Conservation (phyloP, 176 grass and related monocot species). For the Pontederia paniculata region DNA sequence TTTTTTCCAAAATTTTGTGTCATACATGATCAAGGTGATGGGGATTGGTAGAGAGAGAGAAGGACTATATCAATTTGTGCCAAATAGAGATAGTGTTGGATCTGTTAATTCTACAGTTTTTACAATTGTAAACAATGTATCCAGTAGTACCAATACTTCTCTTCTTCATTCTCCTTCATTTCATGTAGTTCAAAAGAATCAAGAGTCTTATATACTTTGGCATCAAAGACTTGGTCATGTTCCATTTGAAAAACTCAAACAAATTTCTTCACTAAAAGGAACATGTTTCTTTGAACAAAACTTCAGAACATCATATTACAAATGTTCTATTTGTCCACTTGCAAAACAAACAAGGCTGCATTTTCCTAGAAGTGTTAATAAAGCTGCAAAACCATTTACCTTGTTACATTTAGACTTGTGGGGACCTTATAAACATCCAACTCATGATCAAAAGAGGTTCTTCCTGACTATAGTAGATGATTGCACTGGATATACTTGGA, state of each 20-base stretch:
- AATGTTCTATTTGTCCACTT: background rate
- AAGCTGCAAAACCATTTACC: too few species aligned
- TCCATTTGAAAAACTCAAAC: background rate
- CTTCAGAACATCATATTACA: too few species aligned
- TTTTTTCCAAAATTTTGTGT: background rate
- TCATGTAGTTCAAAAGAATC: too few species aligned
- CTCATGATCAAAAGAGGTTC: background rate
- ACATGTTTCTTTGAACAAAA: too few species aligned
- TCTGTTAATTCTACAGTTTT: too few species aligned
- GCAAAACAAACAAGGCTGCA: background rate
- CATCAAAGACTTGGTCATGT: background rate
- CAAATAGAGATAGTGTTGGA: too few species aligned
- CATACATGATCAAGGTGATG: background rate
- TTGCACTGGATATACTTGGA: background rate
- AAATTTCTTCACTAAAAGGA: background rate
- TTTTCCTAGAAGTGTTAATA: too few species aligned
- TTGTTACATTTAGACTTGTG: background rate
- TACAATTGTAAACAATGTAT: too few species aligned
- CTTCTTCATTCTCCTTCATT: too few species aligned
- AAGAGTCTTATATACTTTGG: background rate
- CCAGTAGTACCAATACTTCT: too few species aligned
- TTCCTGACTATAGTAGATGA: background rate
- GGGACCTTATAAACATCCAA: background rate
- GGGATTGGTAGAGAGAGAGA: background rate
- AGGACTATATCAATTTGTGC: background rate